Evolutionary conservation across 2,329 filamentous ascomycete genomes (phyloP), one percentile per base, ranked within the genome.

Genomic region (Ilyonectria sp.): DNA sequence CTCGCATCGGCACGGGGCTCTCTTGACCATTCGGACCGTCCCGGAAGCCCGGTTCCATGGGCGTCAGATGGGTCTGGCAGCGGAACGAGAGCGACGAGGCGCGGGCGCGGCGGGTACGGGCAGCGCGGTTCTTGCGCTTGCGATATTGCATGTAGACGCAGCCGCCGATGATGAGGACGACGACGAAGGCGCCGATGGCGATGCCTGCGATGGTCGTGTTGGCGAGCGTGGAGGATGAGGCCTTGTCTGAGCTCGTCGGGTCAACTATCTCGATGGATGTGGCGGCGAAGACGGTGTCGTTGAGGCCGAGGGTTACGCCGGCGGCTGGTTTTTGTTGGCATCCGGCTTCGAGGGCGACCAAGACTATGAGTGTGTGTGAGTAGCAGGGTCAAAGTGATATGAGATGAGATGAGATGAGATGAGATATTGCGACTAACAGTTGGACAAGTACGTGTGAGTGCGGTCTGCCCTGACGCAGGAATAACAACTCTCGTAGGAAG

Each of bases 261-360:
- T 83, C 77, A 31, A 82, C 70, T 13, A 82, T 77, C 1, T 70
- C 58, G 50, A 82, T 71, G 23, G 66, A 69, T 2, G 74, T 76
- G 6, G 74, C 74, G 31, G 82, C 79, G 69, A 87, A 87, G 59
- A 87, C 78, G 10, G 84, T 85, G 63, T 78, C 82, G 63, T 82
- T 85, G 47, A 87, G 80, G 5, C 79, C 78, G 26, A 87, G 58
- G 33, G 78, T 57, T 2, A 68, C 74, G 2, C 81, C 81, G 1
- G 79, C 67, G 1, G 78, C 66, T 1, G 86, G 86, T 35, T 82
- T 79, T 68, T 89, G 85, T 40, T 79, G 75, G 69, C 87, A 89
- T 52, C 84, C 87, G 3, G 86, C 85, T 69, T 85, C 79, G 4
- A 89, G 79, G 9, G 86, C 86, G 5, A 86, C 75, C 55, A 89